Evolutionary conservation across 2,329 filamentous ascomycete species (phyloP), one percentile per base, ranked within the genome.

Genomic region (Allantophomopsis cytisporea): DNA sequence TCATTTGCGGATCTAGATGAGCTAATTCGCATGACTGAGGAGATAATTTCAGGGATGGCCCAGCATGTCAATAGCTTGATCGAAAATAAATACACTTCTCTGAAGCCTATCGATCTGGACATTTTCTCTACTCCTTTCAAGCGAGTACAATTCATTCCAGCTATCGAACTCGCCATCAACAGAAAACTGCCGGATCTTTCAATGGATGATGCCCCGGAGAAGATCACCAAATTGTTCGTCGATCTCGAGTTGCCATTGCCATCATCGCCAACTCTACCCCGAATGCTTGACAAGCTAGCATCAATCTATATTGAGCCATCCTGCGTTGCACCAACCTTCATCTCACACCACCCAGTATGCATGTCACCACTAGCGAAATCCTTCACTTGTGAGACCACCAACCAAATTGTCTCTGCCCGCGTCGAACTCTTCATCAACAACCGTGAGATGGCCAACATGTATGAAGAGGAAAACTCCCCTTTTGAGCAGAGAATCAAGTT

Each of bases 391-490:
- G 71, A 76, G 0, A 76, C 76, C 0, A 80, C 79, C 0, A 66
- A 69, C 12, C 88, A 95, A 55, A 60, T 72, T 7, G 76, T 94
- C 1, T 81, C 86, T 1, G 83, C 85, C 1, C 79, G 88, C 5
- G 84, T 83, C 0, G 88, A 95, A 60, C 72, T 94, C 16, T 94
- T 94, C 60, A 74, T 93, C 45, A 64, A 75, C 37, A 77, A 81
- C 32, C 75, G 76, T 40, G 91, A 98, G 56, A 70, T 94, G 23
- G 85, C 89, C 44, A 98, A 98, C 60, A 93, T 89, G 65, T 98
- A 98, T 59, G 91, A 98, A 58, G 91, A 98, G 61, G 91, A 98
- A 58, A 98, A 98, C 59, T 83, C 85, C 38, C 91, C 91, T 0
- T 78, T 82, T 39, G 83, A 81, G 51, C 91, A 98, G 62, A 71